Percentiles rank a stretch among this genome's conserved stretches.
Evolutionary conservation across 768 basidiomycete genomes (phyloP).

Genomic region (Mrakia blollopis): DNA sequence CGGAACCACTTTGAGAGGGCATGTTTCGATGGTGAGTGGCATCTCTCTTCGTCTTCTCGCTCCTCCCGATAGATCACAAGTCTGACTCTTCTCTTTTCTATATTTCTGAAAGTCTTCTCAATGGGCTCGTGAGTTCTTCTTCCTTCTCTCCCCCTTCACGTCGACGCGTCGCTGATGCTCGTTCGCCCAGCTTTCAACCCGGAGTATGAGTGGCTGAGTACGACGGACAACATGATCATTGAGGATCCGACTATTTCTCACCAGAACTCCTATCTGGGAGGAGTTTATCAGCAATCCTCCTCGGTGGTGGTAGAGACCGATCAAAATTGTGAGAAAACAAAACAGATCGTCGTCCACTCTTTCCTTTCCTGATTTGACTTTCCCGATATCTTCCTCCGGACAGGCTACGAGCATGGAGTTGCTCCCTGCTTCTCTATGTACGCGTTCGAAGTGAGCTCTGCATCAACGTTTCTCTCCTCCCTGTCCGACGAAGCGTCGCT

Average conservation of each 20-base stretch:
- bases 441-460: background rate
- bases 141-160: background rate
- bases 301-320: conserved; percentile 18
- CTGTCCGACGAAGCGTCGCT: background rate
- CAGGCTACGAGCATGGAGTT: conserved; percentile 2
- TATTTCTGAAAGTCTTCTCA: conserved; percentile 60
- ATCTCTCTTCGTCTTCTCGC: background rate
- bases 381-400: too few relatives aligned
- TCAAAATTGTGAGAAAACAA: conserved; percentile 10
- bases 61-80: background rate
- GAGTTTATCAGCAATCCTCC: conserved; percentile 22
- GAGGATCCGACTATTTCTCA: background rate
- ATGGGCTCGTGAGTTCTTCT: conserved; percentile 7
- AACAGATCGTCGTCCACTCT: too few relatives aligned
- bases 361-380: too few relatives aligned
- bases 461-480: background rate
- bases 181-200: background rate
- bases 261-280: conserved; percentile 28
- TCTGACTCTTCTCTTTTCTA: conserved; percentile 39
- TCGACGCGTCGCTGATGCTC: too few relatives aligned
- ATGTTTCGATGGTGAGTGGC: background rate
- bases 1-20: too few relatives aligned
- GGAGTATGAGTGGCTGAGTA: conserved; percentile 13
- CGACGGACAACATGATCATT: background rate
- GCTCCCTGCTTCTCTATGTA: background rate